Evolutionary conservation across 2,329 filamentous ascomycete species (phyloP).

Genomic region (Fusarium xyrophilum): DNA sequence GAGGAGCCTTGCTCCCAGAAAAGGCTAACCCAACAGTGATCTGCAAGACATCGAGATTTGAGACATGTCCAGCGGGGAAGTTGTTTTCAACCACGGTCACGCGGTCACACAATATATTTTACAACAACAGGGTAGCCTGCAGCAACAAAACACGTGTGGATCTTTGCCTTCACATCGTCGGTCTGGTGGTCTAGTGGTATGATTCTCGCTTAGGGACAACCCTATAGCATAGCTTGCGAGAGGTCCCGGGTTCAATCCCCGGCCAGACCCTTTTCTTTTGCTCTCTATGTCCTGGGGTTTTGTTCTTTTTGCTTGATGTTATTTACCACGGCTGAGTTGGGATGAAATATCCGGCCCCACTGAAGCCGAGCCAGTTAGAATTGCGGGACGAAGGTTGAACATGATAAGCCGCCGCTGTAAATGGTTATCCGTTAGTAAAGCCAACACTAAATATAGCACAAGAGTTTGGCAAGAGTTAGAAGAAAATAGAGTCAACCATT

Average conservation of each 20-base stretch:
- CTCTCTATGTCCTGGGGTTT: not conserved
- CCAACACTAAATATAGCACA: not conserved
- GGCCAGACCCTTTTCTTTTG: constrained; percentile 51
- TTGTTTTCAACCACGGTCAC: rapidly evolving
- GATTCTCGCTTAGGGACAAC: constrained; percentile 72
- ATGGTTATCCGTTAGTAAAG: not conserved
- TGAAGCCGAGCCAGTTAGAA: not conserved
- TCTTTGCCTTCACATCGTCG: constrained; percentile 26
- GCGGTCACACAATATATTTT: not conserved
- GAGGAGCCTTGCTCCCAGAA: not conserved
- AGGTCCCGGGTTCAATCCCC: constrained; percentile 57
- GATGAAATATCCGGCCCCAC: not conserved
- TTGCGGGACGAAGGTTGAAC: not conserved
- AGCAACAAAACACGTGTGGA: constrained; percentile 22
- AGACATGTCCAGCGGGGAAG: not conserved
- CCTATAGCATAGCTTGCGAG: constrained; percentile 50
- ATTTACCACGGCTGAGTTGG: not conserved
- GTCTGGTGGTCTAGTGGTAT: constrained; percentile 71
- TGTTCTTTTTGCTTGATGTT: not conserved
- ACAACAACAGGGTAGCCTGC: not conserved
- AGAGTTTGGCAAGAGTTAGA: not conserved
- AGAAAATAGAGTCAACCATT: constrained; percentile 32
- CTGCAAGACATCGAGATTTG: constrained; percentile 15
- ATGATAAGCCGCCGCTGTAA: not conserved
- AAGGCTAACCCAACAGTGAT: constrained; percentile 2